phyloP scores from a whole-genome alignment of 2,329 filamentous ascomycete species.

The Ophiostoma perfectum region DNA sequence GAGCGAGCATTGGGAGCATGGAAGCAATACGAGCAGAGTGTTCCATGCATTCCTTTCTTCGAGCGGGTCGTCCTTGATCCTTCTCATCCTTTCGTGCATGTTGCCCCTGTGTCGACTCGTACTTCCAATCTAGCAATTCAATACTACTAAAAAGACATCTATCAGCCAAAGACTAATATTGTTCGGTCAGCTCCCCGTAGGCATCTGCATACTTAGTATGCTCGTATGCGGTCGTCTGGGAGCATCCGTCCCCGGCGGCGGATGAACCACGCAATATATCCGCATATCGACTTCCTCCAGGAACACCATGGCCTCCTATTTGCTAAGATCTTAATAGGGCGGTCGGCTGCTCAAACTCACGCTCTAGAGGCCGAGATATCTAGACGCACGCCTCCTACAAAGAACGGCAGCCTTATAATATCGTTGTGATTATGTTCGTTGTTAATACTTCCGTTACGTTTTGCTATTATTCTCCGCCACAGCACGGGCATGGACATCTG shows the following conservation, averaged over 20 bases:
- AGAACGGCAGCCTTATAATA: background rate
- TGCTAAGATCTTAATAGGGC: too few relatives aligned
- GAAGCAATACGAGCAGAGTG: background rate
- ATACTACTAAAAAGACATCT: too few relatives aligned
- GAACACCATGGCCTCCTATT: too few relatives aligned
- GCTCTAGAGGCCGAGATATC: background rate
- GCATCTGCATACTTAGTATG: background rate
- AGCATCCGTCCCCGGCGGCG: background rate
- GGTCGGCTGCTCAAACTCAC: too few relatives aligned
- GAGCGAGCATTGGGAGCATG: background rate
- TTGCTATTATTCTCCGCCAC: background rate
- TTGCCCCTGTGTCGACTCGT: too few relatives aligned
- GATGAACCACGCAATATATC: background rate
- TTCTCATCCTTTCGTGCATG: background rate
- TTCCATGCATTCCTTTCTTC: background rate
- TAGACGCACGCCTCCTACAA: background rate
- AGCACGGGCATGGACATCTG: background rate
- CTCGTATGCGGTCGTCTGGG: background rate
- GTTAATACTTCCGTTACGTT: background rate
- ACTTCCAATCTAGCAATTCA: too few relatives aligned
- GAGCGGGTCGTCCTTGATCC: background rate
- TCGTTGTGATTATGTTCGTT: background rate
- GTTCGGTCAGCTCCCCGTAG: background rate
- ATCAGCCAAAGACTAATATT: background rate
- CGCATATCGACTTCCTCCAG: background rate